Percentiles rank a stretch among this genome's conserved stretches.
Evolutionary conservation across 352 stramenopile species (phyloP).

Genomic region (Synura sp.): DNA sequence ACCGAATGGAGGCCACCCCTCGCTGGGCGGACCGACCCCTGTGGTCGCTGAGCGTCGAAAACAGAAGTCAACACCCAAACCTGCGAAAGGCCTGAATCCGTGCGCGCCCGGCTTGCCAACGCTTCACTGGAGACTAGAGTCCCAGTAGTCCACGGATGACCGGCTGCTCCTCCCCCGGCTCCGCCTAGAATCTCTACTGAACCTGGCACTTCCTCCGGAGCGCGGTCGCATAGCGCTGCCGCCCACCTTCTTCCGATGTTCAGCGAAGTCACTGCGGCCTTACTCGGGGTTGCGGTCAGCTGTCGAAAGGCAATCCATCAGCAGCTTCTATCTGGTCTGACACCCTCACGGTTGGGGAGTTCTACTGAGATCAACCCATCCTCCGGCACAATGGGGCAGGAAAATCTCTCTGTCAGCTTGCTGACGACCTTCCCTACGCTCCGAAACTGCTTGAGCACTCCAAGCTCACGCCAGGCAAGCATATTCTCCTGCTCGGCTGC

Average conservation of each 20-base stretch:
- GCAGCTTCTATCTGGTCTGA: slow-evolving; percentile 8
- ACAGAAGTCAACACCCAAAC: slow-evolving; percentile 21
- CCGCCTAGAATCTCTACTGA: neutral
- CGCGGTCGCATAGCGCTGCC: neutral
- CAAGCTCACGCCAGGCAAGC: slow-evolving; percentile 9
- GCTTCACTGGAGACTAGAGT: neutral
- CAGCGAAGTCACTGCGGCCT: neutral
- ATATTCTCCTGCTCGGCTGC: slow-evolving; percentile 20
- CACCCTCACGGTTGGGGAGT: slow-evolving; percentile 5
- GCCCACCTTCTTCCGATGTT: slow-evolving; percentile 18
- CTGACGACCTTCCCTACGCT: neutral
- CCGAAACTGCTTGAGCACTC: slow-evolving; percentile 1
- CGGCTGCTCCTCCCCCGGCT: neutral
- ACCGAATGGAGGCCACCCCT: neutral
- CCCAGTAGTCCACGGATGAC: slow-evolving; percentile 13
- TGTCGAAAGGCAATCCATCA: slow-evolving; percentile 20
- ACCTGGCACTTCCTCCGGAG: neutral
- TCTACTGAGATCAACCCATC: neutral
- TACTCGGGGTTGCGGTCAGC: slow-evolving; percentile 4
- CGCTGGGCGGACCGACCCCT: neutral
- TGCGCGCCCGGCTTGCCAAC: neutral
- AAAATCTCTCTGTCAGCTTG: slow-evolving; percentile 15
- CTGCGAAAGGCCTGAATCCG: slow-evolving; percentile 6
- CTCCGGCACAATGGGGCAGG: slow-evolving; percentile 20
- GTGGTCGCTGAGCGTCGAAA: neutral